Percentiles rank a stretch among this genome's conserved stretches.
These are phyloP conservation scores for Hymenoscyphus scutula DNA, from an alignment of 2,329 filamentous ascomycete genomes.

Conservation along the genomic window DNA sequence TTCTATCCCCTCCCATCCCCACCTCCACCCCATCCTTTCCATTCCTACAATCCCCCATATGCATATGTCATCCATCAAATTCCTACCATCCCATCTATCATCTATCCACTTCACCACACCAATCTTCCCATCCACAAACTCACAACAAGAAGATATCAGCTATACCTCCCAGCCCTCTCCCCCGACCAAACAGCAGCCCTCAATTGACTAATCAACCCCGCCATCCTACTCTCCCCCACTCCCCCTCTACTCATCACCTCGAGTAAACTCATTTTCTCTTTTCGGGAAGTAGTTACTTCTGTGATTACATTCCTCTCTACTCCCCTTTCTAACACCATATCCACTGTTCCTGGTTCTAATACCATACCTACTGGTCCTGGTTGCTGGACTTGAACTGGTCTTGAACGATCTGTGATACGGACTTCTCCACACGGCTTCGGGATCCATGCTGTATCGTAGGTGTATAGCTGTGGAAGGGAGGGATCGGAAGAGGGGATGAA, in stretches of 20 bases:
- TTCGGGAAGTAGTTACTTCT: background rate
- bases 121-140: too few species aligned
- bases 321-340: background rate
- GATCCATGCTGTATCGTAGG: slow-evolving; percentile 2
- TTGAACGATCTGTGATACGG: too few species aligned
- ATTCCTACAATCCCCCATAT: too few species aligned
- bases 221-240: slow-evolving; percentile 5
- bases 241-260: background rate
- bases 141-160: too few species aligned
- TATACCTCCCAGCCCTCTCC: slow-evolving; percentile 3
- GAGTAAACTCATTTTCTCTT: background rate
- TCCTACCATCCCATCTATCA: too few species aligned
- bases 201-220: slow-evolving; percentile 10
- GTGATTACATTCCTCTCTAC: background rate
- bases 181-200: slow-evolving; percentile 4
- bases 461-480: background rate
- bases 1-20: too few species aligned
- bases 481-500: background rate
- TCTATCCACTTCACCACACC: too few species aligned
- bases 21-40: too few species aligned
- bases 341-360: too few species aligned
- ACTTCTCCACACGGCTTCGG: background rate
- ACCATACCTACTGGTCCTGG: too few species aligned
- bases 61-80: too few species aligned
- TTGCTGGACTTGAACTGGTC: background rate